phyloP scores from a whole-genome alignment of 495 filamentous ascomycete species.

The Lasiosphaeria miniovina region DNA sequence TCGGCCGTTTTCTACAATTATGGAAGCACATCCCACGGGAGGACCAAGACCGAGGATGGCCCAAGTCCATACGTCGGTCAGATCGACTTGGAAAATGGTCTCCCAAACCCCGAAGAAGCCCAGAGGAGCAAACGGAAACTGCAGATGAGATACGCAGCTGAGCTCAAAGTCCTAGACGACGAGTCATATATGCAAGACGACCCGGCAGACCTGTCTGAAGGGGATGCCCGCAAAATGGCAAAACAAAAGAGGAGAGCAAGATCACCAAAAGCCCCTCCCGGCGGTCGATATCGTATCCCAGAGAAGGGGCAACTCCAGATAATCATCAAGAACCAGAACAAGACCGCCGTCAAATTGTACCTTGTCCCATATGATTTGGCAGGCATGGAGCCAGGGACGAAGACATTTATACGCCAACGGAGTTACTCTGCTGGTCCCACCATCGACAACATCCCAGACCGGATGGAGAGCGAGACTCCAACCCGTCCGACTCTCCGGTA shows the following conservation, averaged over 20 bases:
- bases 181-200: conserved; percentile 28
- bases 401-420: conserved; percentile 94
- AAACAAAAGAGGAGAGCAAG: conserved; percentile 60
- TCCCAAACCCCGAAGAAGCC: conserved; percentile 50
- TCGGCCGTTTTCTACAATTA: conserved; percentile 97
- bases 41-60: conserved; percentile 65
- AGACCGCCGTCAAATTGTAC: conserved; percentile 93
- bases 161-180: conserved; percentile 25
- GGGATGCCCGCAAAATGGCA: conserved; percentile 36
- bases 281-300: conserved; percentile 90
- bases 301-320: conserved; percentile 95
- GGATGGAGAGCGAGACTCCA: conserved; percentile 30
- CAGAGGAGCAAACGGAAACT: conserved; percentile 47
- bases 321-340: conserved; percentile 94
- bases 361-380: conserved; percentile 90
- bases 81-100: conserved; percentile 82
- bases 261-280: conserved; percentile 71
- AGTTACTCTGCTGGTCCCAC: conserved; percentile 88
- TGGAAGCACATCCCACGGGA: conserved; percentile 58
- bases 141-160: conserved; percentile 29
- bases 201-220: conserved; percentile 30
- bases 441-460: conserved; percentile 50
- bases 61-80: conserved; percentile 95
- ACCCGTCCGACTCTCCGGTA: conserved; percentile 85
- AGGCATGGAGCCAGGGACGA: conserved; percentile 94